Conservation (phyloP, 176 grass and related monocot species). For the barley (Hordeum vulgare) region DNA sequence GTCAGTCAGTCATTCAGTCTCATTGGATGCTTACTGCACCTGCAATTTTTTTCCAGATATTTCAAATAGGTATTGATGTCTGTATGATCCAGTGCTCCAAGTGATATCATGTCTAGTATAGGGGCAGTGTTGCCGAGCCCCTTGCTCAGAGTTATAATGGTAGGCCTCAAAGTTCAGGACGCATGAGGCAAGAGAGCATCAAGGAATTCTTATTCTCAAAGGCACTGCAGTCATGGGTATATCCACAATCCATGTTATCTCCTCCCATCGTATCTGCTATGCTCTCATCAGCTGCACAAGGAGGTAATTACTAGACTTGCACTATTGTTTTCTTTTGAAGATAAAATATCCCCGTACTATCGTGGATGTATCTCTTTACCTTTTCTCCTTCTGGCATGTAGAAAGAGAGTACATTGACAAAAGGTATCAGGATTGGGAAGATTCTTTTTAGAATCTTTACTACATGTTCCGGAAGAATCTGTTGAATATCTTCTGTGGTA, state of each 20-base stretch:
- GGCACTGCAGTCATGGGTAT: no score
- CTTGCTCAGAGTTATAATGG: slow-evolving; percentile 25
- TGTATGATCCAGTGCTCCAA: not conserved
- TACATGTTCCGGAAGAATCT: no score
- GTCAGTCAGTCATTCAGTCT: slow-evolving; percentile 26
- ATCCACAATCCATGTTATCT: no score
- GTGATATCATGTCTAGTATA: not conserved
- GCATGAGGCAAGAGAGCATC: no score
- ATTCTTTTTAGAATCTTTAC: no score
- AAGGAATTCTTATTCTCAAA: no score
- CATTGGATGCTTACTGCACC: not conserved
- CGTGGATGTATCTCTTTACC: not conserved
- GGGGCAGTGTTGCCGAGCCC: slow-evolving; percentile 17
- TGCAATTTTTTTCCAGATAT: not conserved
- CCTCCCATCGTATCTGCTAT: no score
- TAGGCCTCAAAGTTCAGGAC: slow-evolving; percentile 31
- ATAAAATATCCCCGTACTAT: not conserved
- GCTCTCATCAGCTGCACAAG: slow-evolving; percentile 56
- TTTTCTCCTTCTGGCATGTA: slow-evolving; percentile 10
- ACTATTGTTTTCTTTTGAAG: not conserved
- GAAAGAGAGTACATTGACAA: no score
- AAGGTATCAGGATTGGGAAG: no score
- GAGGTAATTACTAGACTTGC: slow-evolving; percentile 50
- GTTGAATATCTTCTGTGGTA: no score
- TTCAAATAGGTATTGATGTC: not conserved